Evolutionary conservation across 768 basidiomycete genomes (phyloP), one percentile per base, ranked within the genome.

Genomic region (Hemileccinum impolitum): DNA sequence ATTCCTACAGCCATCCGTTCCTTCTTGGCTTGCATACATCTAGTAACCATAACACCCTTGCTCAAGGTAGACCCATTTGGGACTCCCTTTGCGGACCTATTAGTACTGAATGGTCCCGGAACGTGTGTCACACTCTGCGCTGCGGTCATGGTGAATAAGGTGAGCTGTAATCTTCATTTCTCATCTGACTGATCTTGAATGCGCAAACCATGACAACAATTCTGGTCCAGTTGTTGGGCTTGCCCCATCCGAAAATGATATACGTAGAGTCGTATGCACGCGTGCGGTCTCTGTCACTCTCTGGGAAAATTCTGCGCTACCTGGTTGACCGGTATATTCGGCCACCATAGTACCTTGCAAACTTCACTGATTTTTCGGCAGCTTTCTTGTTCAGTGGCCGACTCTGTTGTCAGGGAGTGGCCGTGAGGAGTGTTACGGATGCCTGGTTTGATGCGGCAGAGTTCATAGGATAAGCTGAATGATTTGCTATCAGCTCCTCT

Each of bases 191-290:
- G 6, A 23, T 6, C 23, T 23, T 23, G 23, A 23, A 23, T 23
- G 23, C 11, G 43, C 39, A 18, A 25, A 42, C 49, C 58, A 17
- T 50, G 60, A 45, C 48, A 39, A 41, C 49, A 18, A 28, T 39
- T 45, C 42, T 14, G 23, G 23, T 23, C 3, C 65, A 96, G 94
- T 72, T 97, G 52, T 60, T 95, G 35, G 87, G 87, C 23, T 66
- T 94, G 31, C 72, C 75, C 18, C 78, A 84, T 1, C 87, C 95
- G 6, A 73, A 70, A 35, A 66, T 91, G 25, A 79, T 99, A 44
- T 99, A 96, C 64, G 75, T 97, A 35, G 96, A 98, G 67, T 93
- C 92, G 0, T 96, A 95, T 66, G 94, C 95, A 8, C 85, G 95
- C 6, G 92, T 94, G 2, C 74, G 70, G 17, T 75, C 78, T 1